Evolutionary conservation across 2,329 filamentous ascomycete genomes (phyloP).

Genomic region (Cadophora sp.): DNA sequence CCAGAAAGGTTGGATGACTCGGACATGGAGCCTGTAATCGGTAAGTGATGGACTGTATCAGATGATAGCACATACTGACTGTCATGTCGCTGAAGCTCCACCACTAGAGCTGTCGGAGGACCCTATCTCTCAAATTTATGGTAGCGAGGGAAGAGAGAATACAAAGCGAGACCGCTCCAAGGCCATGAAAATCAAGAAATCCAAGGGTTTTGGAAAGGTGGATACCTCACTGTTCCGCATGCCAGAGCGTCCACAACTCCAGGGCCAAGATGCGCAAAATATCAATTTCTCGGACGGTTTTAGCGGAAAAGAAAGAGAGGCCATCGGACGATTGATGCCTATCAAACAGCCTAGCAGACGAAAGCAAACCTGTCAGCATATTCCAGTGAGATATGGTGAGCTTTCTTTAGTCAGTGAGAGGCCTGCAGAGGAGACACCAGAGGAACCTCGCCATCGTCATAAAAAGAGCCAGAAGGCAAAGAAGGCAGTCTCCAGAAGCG

Average conservation of each 20-base stretch:
- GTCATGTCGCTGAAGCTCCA: constrained; percentile 14
- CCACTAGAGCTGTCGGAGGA: constrained; percentile 35
- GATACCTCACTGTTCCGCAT: constrained; percentile 34
- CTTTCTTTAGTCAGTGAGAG: constrained; percentile 30
- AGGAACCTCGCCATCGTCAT: neutral
- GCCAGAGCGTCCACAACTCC: constrained; percentile 20
- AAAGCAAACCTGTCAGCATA: constrained; percentile 6
- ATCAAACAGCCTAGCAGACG: constrained; percentile 19
- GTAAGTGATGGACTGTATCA: constrained; percentile 16
- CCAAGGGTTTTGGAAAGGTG: constrained; percentile 23
- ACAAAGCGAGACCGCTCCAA: neutral
- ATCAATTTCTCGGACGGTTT: constrained; percentile 40
- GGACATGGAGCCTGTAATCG: constrained; percentile 20
- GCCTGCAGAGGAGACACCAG: neutral
- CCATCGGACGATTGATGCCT: constrained; percentile 38
- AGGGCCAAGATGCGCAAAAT: neutral
- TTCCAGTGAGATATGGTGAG: constrained; percentile 18
- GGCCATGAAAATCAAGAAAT: constrained; percentile 9
- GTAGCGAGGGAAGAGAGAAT: constrained; percentile 7
- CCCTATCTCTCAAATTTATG: constrained; percentile 36
- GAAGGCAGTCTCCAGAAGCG: neutral
- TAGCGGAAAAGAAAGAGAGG: constrained; percentile 37
- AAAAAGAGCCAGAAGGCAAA: neutral
- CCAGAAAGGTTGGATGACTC: constrained; percentile 23
- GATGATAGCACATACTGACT: neutral